Base-by-base conservation (phyloP, 2,329 filamentous ascomycete species). In the Chaetomiaceae sp. region DNA sequence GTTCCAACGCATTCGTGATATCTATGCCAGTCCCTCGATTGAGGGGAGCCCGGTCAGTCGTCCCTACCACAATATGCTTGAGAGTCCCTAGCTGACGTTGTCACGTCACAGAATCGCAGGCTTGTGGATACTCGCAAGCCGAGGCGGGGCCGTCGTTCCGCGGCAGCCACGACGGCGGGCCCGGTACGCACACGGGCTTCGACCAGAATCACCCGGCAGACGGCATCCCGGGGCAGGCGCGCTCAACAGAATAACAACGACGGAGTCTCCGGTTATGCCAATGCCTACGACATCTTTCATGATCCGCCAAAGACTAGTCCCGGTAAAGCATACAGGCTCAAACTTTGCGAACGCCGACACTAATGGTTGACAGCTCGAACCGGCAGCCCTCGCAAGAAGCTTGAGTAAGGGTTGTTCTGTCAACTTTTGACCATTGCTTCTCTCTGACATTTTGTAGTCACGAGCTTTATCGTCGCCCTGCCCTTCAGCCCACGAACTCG, bases 11-110 rank as follows among this genome's bases (percentile, higher is more conserved):
- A 67, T 72, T 25, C 76, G 81, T 51, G 76, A 81, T 55, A 80
- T 86, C 32, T 86, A 85, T 60, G 81, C 81, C 34, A 75, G 73
- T 36, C 78, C 80, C 14, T 84, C 81, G 0, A 61, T 72, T 57
- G 73, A 77, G 45, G 75, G 69, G 14, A 77, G 71, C 45, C 74
- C 74, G 34, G 81, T 84, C 66, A 62, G 75, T 61, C n/a, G 16
- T 20, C 13, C 38, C 29, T 25, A 32, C 9, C 18, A 6, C 10
- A 4, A n/a, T 18, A 11, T 10, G 11, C 27, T 8, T n/a, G n/a
- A n/a, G n/a, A 27, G 5, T n/a, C 32, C 13, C 33, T 32, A 14
- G 33, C 41, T 59, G 18, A 56, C 23, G 8, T 14, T 25, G 6
- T 33, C 16, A 5, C 7, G 3, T n/a, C 23, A n/a, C 11, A 61